These are phyloP conservation scores for Seminavis robusta DNA, from an alignment of 108 stramenopile genomes.

Conservation along the genomic window DNA sequence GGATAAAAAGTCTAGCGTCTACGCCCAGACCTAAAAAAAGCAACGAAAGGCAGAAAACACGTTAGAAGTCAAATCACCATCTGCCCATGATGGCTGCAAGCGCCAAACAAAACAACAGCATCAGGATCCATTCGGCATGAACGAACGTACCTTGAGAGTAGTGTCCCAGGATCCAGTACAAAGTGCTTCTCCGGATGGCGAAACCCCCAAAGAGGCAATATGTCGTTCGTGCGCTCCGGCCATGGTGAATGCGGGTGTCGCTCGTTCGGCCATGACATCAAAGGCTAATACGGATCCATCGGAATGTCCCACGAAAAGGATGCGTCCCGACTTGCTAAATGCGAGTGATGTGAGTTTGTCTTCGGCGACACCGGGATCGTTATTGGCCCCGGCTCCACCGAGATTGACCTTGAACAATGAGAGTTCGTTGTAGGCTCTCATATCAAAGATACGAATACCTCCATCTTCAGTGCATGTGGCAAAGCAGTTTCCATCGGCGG, in stretches of 20 bases:
- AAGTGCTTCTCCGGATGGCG: constrained; percentile 88
- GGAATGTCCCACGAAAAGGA: constrained; percentile 89
- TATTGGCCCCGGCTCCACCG: neutral
- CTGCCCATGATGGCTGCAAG: too few relatives aligned
- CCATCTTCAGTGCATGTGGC: constrained; percentile 96
- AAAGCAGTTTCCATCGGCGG: constrained; percentile 81
- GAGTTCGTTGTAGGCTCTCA: constrained; percentile 89
- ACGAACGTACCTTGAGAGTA: constrained; percentile 90
- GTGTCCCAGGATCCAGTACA: constrained; percentile 99
- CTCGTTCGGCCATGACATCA: constrained; percentile 60
- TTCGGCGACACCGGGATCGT: constrained; percentile 41
- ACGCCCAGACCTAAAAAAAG: too few relatives aligned
- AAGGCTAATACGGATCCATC: constrained; percentile 71
- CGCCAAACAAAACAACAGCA: too few relatives aligned
- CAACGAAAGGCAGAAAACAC: too few relatives aligned
- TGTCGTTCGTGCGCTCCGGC: constrained; percentile 88
- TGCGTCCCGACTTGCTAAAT: constrained; percentile 72
- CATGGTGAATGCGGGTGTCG: constrained; percentile 54
- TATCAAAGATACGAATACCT: constrained; percentile 92
- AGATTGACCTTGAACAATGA: constrained; percentile 48
- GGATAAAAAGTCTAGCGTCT: too few relatives aligned
- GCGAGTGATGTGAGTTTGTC: constrained; percentile 80
- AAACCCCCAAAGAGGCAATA: constrained; percentile 93
- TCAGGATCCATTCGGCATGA: too few relatives aligned
- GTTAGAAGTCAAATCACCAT: too few relatives aligned